These are phyloP conservation scores for Fusarium circinatum DNA, from an alignment of 2,329 filamentous ascomycete species.

Conservation along the genomic window DNA sequence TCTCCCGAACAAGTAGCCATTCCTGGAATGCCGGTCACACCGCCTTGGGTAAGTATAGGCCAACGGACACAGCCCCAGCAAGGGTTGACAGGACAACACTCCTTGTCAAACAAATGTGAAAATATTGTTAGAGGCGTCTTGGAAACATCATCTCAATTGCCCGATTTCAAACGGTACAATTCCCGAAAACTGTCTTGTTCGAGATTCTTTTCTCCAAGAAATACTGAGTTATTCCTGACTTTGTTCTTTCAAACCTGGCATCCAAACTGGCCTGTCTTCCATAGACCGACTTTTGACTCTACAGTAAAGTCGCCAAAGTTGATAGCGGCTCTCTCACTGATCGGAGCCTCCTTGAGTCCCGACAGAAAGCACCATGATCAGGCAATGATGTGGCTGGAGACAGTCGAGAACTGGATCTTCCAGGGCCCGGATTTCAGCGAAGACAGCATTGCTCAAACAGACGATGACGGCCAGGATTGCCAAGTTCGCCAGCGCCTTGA, in stretches of 20 bases:
- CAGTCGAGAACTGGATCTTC: constrained; percentile 18
- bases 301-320: not conserved
- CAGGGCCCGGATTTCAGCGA: not conserved
- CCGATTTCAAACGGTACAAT: not conserved
- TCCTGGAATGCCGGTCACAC: not conserved
- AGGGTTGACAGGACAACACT: not conserved
- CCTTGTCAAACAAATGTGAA: not conserved
- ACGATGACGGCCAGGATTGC: not conserved
- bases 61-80: not conserved
- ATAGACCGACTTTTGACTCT: constrained; percentile 5
- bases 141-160: not conserved
- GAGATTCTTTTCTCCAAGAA: constrained; percentile 19
- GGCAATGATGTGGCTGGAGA: constrained; percentile 6
- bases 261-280: constrained; percentile 30
- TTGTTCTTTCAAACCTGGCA: constrained; percentile 23
- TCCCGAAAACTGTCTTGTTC: not conserved
- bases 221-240: constrained; percentile 10
- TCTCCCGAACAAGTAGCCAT: fast-evolving
- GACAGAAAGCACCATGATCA: not conserved
- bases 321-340: constrained; percentile 10
- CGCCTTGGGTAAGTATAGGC: not conserved
- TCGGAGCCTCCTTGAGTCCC: constrained; percentile 10
- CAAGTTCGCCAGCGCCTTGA: not conserved
- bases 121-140: not conserved
- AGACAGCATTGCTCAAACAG: not conserved